Evolutionary conservation across 495 filamentous ascomycete species (phyloP).

Genomic region (Hyaloscypha bicolor): DNA sequence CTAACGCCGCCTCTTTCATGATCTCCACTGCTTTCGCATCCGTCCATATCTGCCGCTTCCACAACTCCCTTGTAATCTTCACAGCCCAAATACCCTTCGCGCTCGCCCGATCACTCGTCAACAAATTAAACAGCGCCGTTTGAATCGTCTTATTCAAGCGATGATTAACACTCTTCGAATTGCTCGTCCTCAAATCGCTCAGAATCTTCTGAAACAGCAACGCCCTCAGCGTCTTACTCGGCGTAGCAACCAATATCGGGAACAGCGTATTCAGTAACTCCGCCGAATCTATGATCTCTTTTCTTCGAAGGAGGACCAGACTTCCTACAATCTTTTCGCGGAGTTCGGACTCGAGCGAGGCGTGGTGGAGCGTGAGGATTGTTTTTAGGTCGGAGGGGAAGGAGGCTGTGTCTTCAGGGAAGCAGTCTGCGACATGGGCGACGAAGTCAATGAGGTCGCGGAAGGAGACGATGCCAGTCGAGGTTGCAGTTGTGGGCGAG

Average conservation of each 20-base stretch:
- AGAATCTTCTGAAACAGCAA: constrained; percentile 90
- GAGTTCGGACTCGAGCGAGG: constrained; percentile 74
- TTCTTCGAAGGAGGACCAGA: constrained; percentile 83
- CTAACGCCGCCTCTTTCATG: constrained; percentile 86
- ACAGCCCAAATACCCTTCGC: constrained; percentile 93
- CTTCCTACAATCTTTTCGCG: constrained; percentile 94
- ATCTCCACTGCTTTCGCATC: constrained; percentile 87
- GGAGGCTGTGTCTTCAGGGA: constrained; percentile 71
- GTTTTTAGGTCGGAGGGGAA: constrained; percentile 83
- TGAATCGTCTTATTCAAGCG: constrained; percentile 90
- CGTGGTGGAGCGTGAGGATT: constrained; percentile 80
- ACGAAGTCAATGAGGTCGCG: constrained; percentile 87
- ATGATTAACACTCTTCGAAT: constrained; percentile 85
- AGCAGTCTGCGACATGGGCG: constrained; percentile 91
- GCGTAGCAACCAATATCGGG: constrained; percentile 83
- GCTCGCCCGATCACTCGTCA: constrained; percentile 80
- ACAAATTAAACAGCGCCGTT: constrained; percentile 86
- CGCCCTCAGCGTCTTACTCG: constrained; percentile 81
- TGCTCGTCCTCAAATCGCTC: constrained; percentile 82
- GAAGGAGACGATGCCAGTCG: constrained; percentile 75
- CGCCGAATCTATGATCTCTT: constrained; percentile 85
- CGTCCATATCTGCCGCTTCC: constrained; percentile 87
- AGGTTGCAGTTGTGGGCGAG: constrained; percentile 74
- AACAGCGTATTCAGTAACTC: constrained; percentile 85
- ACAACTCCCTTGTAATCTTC: constrained; percentile 83